These are phyloP conservation scores for Astrothelium macrocarpum DNA, from an alignment of 495 filamentous ascomycete genomes.

Conservation along the genomic window DNA sequence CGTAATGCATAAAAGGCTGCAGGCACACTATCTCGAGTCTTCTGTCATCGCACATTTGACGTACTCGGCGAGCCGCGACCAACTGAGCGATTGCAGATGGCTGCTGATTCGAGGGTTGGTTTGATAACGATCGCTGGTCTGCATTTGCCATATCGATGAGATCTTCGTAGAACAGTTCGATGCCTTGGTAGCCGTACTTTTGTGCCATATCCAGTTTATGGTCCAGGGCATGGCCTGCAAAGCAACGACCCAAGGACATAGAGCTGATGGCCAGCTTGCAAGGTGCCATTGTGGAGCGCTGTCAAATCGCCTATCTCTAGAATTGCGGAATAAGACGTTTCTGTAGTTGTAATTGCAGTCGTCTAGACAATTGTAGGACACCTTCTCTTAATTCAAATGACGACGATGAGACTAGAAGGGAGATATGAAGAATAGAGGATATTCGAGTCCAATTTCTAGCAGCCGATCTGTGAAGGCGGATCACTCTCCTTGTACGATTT, in stretches of 20 bases:
- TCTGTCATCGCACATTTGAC: constrained; percentile 46
- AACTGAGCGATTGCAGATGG: constrained; percentile 38
- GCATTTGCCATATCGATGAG: constrained; percentile 48
- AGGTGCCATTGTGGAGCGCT: constrained; percentile 21
- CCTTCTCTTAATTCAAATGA: too few relatives aligned
- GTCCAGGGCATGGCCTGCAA: constrained; percentile 49
- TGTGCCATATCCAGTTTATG: constrained; percentile 58
- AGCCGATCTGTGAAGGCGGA: too few relatives aligned
- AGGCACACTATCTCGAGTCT: constrained; percentile 57
- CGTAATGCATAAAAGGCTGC: constrained; percentile 73
- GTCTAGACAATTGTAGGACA: too few relatives aligned
- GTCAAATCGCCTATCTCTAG: neutral
- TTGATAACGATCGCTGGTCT: constrained; percentile 15
- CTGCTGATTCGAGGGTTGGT: constrained; percentile 21
- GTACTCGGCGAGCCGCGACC: constrained; percentile 49
- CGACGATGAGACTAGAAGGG: neutral
- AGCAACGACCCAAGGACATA: constrained; percentile 60
- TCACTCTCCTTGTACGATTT: too few relatives aligned
- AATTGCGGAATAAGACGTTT: neutral
- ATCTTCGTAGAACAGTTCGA: constrained; percentile 78
- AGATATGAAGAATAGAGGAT: neutral
- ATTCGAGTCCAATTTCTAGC: too few relatives aligned
- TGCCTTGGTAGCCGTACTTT: constrained; percentile 54
- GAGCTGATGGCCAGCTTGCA: constrained; percentile 39
- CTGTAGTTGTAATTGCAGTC: too few relatives aligned